A percentile compares a stretch with the other conserved stretches of the same genome.
Evolutionary conservation across 257 asterid species (phyloP).

Genomic region (Linaria vulgaris): DNA sequence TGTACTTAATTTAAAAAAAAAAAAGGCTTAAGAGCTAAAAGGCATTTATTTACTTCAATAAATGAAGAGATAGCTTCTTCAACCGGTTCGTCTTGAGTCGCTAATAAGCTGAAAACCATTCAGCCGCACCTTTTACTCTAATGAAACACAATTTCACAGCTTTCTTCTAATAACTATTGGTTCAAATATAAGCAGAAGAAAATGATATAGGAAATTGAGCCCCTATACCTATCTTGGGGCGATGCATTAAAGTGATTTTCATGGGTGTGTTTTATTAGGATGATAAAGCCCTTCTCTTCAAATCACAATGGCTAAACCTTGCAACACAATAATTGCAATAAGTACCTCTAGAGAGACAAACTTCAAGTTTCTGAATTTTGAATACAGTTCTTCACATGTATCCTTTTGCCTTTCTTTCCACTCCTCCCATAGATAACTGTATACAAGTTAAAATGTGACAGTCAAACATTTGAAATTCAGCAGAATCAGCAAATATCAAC

Average conservation of each 20-base stretch:
- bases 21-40: no score
- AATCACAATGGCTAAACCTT: conserved; percentile 11
- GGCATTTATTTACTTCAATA: no score
- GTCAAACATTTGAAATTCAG: conserved; percentile 17
- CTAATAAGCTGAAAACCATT: background rate
- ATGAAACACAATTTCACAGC: background rate
- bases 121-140: background rate
- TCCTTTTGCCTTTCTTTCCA: conserved; percentile 87
- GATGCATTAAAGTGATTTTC: background rate
- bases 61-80: no score
- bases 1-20: no score
- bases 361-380: conserved; percentile 68
- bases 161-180: conserved; percentile 2
- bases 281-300: conserved; percentile 7
- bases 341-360: conserved; percentile 83
- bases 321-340: background rate
- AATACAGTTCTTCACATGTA: conserved; percentile 51
- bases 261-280: conserved; percentile 2
- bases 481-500: conserved; percentile 13
- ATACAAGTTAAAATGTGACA: conserved; percentile 27
- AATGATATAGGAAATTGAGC: conserved; percentile 1
- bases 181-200: conserved; percentile 12
- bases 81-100: no score
- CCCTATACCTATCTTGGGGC: background rate
- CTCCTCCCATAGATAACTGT: conserved; percentile 94